Evolutionary conservation across 2,329 filamentous ascomycete species (phyloP).

Genomic region (Microcyclospora tardicrescens): DNA sequence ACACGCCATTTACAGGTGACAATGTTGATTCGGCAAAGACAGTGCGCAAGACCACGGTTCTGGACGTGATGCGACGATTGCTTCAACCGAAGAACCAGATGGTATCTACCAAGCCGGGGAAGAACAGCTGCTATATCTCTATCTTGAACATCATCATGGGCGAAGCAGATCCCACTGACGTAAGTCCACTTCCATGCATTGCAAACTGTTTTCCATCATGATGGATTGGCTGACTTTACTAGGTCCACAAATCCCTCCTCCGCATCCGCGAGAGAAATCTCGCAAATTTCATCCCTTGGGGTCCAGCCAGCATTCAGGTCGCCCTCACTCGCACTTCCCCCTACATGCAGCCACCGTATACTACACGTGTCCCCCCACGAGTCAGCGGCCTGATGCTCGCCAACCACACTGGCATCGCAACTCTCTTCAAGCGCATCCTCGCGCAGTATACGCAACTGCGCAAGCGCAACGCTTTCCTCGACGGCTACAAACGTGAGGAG

Average conservation of each 20-base stretch:
- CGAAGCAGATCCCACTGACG: constrained; percentile 93
- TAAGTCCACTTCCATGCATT: constrained; percentile 19
- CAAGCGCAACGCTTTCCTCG: constrained; percentile 93
- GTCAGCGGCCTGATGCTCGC: constrained; percentile 96
- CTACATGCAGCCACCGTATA: constrained; percentile 88
- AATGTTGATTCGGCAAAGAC: constrained; percentile 96
- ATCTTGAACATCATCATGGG: constrained; percentile 98
- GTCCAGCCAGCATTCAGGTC: constrained; percentile 92
- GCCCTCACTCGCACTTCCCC: constrained; percentile 93
- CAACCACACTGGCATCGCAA: constrained; percentile 94
- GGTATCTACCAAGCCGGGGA: constrained; percentile 89
- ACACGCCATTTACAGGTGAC: constrained; percentile 93
- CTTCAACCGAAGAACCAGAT: constrained; percentile 98
- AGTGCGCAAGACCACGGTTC: constrained; percentile 90
- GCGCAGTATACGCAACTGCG: constrained; percentile 86
- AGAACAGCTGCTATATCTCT: constrained; percentile 98
- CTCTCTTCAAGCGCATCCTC: constrained; percentile 89
- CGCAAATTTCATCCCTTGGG: constrained; percentile 97
- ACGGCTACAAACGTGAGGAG: constrained; percentile 89
- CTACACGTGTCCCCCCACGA: constrained; percentile 72
- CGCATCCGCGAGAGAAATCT: constrained; percentile 88
- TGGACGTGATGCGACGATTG: constrained; percentile 92
- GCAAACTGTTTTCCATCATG: neutral
- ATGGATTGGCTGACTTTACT: constrained; percentile 2
- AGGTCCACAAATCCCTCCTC: constrained; percentile 89